A percentile compares a stretch with the other conserved stretches of the same genome.
Evolutionary conservation across 192 early-diverging fungal genomes (phyloP).

Genomic region (Coemansia sp.): DNA sequence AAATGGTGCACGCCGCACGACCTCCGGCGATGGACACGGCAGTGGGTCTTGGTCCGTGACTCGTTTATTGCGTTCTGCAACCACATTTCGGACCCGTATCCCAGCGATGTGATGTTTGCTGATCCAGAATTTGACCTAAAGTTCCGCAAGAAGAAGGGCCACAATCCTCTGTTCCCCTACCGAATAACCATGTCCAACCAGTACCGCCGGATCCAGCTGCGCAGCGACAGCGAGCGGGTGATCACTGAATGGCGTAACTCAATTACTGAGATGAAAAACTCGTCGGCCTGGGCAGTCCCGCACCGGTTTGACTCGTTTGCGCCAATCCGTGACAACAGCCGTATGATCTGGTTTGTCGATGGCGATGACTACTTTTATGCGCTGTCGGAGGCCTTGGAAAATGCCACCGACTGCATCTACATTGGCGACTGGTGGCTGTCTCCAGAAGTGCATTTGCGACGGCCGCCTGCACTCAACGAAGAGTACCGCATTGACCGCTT

Average conservation of each 20-base stretch:
- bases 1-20: conserved; percentile 52
- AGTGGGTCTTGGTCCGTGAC: conserved; percentile 76
- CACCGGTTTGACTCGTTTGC: conserved; percentile 76
- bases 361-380: conserved; percentile 76
- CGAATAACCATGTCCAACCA: conserved; percentile 62
- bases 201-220: conserved; percentile 65
- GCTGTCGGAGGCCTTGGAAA: conserved; percentile 67
- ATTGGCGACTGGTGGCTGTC: conserved; percentile 88
- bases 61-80: conserved; percentile 60
- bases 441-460: conserved; percentile 80
- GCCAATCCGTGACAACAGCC: conserved; percentile 62
- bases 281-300: conserved; percentile 62
- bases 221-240: conserved; percentile 60
- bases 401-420: conserved; percentile 66
- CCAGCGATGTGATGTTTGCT: conserved; percentile 52
- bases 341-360: conserved; percentile 70
- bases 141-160: conserved; percentile 52
- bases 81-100: conserved; percentile 52
- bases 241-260: conserved; percentile 70
- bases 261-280: conserved; percentile 56
- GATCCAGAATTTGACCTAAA: conserved; percentile 53
- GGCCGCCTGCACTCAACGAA: conserved; percentile 70
- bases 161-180: conserved; percentile 57
- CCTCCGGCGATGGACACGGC: conserved; percentile 57
- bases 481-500: conserved; percentile 77